Base-by-base conservation (phyloP, 2,329 filamentous ascomycete genomes). In the Emmonsia crescens region DNA sequence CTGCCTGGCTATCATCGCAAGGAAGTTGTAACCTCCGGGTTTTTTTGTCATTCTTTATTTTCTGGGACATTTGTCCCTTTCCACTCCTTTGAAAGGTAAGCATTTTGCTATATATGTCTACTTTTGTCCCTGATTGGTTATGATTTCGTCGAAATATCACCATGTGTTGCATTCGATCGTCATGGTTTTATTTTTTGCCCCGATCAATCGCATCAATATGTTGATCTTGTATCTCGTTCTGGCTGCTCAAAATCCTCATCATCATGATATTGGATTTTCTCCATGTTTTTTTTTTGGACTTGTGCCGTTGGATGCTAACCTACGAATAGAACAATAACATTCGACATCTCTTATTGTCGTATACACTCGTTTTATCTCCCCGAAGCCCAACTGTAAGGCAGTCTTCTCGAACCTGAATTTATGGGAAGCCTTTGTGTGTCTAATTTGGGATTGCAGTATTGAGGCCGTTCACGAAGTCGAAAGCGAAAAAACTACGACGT, bases 31-130 rank as follows among this genome's bases (percentile, higher is more conserved):
- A n/a, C 31, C 44, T n/a, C 6, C 57, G 14, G 58, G 58, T 14
- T 60, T 49, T 33, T 42, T 10, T 29, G 27, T 48, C 40, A 31
- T 38, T 46, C 44, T 21, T 59, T 52, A 51, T 59, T 59, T 40
- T 59, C 42, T 16, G 60, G 63, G 60, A 57, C 49, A 24, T 62
- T 63, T 60, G 61, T 63, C 60, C 60, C 63, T 58, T 63, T 63
- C 62, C 60, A 52, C 60, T 63, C 61, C 61, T 63, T 63, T 63
- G 58, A 63, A 61, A 56, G 60, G 54, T 36, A 54, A 42, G 51
- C 51, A 9, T 21, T 14, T 29, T 57, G 24, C 44, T 33, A 46
- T 40, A 3, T 21, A n/a, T 4, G 19, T 36, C 12, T 51, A 33
- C n/a, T 51, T 14, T 57, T 27, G 6, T n/a, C n/a, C 5, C n/a